Evolutionary conservation across 257 asterid species (phyloP), one percentile per base, ranked within the genome.

Genomic region (Sherardia arvensis): DNA sequence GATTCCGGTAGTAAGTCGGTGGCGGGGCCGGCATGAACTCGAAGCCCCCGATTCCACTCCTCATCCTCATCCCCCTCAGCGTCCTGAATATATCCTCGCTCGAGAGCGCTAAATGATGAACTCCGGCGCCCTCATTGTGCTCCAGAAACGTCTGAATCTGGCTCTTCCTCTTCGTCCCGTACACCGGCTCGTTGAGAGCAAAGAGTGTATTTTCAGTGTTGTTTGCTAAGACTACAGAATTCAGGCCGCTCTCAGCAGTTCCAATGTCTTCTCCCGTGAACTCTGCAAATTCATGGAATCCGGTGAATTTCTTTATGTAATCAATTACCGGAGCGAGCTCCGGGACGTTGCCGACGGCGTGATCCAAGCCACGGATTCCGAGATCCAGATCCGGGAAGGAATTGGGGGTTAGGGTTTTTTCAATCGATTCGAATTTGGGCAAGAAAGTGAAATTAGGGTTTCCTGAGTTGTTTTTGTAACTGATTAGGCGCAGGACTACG

Each of bases 21-120:
- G 97, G 97, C 0, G 97, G 99, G 0, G 93, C 75, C 0, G 99
- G 97, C 99, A 92, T 89, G 66, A 92, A 92, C 63, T 92, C 97
- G 25, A 92, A 92, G 21, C 99, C 99, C 22, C 99, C 97, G 3
- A 89, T 60, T 20, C 75, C 79, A 71, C 87, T 92, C 81, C 96
- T 84, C 85, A 82, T 81, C 81, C 90, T 85, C 99, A 89, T 92
- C 69, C 89, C 96, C 72, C 83, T 79, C 65, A 92, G 34, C 1
- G 98, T 92, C 73, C 84, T 61, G 54, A 92, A 89, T 57, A 92
- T 89, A 63, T 92, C 84, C 66, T 88, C 95, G 53, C 80, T 77
- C 40, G 64, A 74, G 75, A 92, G 65, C 1, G 98, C 98, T 80
- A 92, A 73, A 84, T 92, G 98, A 84, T 92, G 98, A 61, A 92